Base-by-base conservation (phyloP, 2,329 filamentous ascomycete genomes). In the Aspergillaceae sp. region DNA sequence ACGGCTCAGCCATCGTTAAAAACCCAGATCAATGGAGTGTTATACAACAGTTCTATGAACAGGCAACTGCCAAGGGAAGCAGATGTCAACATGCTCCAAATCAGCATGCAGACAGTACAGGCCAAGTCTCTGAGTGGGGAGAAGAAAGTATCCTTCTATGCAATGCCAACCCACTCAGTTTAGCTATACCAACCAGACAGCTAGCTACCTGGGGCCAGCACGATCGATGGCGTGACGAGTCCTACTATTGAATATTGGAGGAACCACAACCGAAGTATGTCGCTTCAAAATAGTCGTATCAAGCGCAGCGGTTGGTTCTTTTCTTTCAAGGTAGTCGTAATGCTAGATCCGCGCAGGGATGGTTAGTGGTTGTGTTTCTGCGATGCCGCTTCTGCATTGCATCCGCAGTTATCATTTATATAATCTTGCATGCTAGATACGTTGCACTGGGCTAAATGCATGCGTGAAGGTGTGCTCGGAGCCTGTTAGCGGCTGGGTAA, bases 281-380 rank as follows among this genome's bases (percentile, higher is more conserved):
- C 19, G 19, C 19, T 19, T 19, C 19, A 19, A 19, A 19, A 19
- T 19, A 19, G 19, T 19, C 19, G 19, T 19, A 19, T 19, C 19
- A 19, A 19, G 19, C 19, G 19, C 19, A 19, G 10, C 30, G 29
- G 38, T 45, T 50, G 45, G 48, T n/a, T 19, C 9, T 29, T 33
- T 46, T 48, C 35, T 28, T 27, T 35, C 30, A 29, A 29, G 32
- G 29, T 11, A 28, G 41, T 41, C 37, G 34, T 43, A 37, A 49
- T 51, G 48, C 29, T 33, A 45, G 41, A 43, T 49, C 36, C 40
- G 40, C 33, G 36, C 45, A 37, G 28, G 26, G 29, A 6, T 30
- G 4, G 11, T 46, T 27, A 44, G 29, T 44, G 46, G 37, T 38
- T 8, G 42, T 41, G 46, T 44, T 26, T 19, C 19, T 19, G 19